Evolutionary conservation across 495 filamentous ascomycete species (phyloP).

Genomic region (Xylaria acuta): DNA sequence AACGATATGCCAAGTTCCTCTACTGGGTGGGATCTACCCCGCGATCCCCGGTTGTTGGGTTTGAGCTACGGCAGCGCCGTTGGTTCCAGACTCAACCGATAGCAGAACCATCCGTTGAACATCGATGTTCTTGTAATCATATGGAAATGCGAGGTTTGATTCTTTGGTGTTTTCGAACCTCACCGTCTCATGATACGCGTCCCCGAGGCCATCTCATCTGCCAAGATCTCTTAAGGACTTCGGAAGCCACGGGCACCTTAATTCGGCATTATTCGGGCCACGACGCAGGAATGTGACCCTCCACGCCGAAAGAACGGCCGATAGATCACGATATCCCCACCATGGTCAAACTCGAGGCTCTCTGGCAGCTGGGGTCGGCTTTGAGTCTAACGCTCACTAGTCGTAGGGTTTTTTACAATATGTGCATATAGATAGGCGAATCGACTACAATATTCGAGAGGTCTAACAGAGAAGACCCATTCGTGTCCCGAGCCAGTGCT

Average conservation of each 20-base stretch:
- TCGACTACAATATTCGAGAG: not conserved
- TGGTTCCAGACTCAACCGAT: too few relatives aligned
- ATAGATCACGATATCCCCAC: conserved; percentile 6
- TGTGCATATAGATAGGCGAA: not conserved
- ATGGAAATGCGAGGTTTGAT: not conserved
- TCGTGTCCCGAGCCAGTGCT: not conserved
- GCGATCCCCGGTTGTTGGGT: not conserved
- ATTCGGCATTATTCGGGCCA: not conserved
- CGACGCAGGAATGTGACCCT: not conserved
- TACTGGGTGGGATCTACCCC: not conserved
- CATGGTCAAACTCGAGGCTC: not conserved
- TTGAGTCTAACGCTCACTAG: not conserved
- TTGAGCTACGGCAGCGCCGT: not conserved
- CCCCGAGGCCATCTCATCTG: not conserved
- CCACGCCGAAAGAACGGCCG: conserved; percentile 8
- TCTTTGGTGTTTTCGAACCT: not conserved
- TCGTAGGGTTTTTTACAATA: not conserved
- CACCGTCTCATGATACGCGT: not conserved
- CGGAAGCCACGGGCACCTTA: not conserved
- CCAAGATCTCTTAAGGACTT: not conserved
- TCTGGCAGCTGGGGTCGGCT: not conserved
- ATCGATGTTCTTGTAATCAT: not conserved
- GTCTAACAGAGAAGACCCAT: not conserved
- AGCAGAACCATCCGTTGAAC: not conserved
- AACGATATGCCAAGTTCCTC: not conserved